Percentiles rank a stretch among this genome's conserved stretches.
Conservation (phyloP, 345 rosid species). For the Cardiospermum halicacabum region DNA sequence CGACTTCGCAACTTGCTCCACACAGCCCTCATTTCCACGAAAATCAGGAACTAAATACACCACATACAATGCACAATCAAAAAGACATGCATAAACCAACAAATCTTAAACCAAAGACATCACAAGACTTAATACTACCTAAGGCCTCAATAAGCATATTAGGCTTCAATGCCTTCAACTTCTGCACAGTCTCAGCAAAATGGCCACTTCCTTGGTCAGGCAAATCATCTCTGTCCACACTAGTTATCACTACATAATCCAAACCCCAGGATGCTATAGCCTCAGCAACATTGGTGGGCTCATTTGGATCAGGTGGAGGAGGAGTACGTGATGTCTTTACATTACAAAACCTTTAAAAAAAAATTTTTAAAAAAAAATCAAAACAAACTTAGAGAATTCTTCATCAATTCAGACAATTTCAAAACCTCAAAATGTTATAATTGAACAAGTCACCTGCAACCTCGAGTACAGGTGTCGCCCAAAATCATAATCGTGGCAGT, state of each 20-base stretch:
- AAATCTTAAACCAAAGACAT: background rate
- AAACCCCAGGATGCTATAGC: conserved; percentile 98
- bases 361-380: background rate
- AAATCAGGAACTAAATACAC: conserved; percentile 84
- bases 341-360: conserved; percentile 83
- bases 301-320: conserved; percentile 90
- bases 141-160: conserved; percentile 86
- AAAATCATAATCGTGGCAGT: conserved; percentile 96
- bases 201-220: conserved; percentile 86
- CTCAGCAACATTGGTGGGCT: conserved; percentile 87
- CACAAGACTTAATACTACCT: conserved; percentile 45
- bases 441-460: conserved; percentile 59
- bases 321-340: conserved; percentile 95
- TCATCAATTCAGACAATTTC: background rate
- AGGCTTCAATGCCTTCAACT: conserved; percentile 79
- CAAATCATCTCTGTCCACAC: conserved; percentile 89
- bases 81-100: background rate
- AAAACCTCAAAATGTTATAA: background rate
- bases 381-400: background rate
- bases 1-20: conserved; percentile 81
- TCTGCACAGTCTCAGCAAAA: conserved; percentile 73
- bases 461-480: conserved; percentile 96
- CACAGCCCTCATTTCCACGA: conserved; percentile 71
- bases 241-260: conserved; percentile 87
- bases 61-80: conserved; percentile 11